phyloP scores from a whole-genome alignment of 1,139 yeast genomes.

The Debaryomyces nepalensis region DNA sequence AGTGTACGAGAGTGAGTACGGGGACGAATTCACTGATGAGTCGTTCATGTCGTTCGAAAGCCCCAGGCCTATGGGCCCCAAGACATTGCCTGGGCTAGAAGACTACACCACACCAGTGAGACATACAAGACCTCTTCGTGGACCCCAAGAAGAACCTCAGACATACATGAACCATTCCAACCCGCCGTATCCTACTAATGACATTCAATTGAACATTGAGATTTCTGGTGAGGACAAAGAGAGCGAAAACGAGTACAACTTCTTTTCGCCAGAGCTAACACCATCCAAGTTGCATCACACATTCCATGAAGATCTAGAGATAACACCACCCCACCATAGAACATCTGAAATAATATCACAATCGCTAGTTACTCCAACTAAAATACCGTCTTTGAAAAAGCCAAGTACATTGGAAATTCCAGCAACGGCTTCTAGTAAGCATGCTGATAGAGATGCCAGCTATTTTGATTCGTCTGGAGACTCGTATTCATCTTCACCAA shows the following conservation, averaged over 20 bases:
- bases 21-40: slow-evolving; percentile 7
- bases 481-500: slow-evolving; percentile 10
- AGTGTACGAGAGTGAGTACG: not conserved
- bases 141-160: not conserved
- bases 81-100: slow-evolving; percentile 42
- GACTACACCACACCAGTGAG: slow-evolving; percentile 13
- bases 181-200: slow-evolving; percentile 17
- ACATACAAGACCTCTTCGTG: not conserved
- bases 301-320: not conserved
- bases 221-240: slow-evolving; percentile 3
- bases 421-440: not conserved
- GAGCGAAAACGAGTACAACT: slow-evolving; percentile 1
- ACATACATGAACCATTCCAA: slow-evolving; percentile 1
- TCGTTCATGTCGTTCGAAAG: slow-evolving; percentile 29
- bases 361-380: slow-evolving; percentile 23
- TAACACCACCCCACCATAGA: slow-evolving; percentile 11
- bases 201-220: slow-evolving; percentile 10
- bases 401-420: slow-evolving; percentile 10
- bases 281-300: slow-evolving; percentile 5
- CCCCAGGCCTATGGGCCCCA: slow-evolving; percentile 51
- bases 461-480: slow-evolving; percentile 8
- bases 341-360: slow-evolving; percentile 21
- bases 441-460: not conserved
- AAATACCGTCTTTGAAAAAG: slow-evolving; percentile 22
- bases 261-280: slow-evolving; percentile 10